Conservation (phyloP, 2,329 filamentous ascomycete species). For the Ceratocystis variospora region DNA sequence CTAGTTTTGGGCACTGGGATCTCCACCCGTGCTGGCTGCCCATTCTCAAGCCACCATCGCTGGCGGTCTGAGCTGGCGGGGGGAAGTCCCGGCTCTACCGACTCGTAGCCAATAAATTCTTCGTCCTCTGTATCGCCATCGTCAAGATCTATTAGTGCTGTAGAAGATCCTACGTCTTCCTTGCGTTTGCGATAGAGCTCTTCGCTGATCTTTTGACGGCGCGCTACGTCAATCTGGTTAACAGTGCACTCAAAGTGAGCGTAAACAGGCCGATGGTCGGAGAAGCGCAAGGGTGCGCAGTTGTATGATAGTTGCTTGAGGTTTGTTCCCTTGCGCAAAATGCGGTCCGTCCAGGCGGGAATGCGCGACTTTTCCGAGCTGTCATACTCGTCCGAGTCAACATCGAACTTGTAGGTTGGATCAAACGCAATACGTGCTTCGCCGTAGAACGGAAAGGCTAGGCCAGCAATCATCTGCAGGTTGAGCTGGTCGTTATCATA, state of each 20-base stretch:
- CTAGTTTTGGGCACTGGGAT: constrained; percentile 46
- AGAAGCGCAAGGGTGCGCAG: constrained; percentile 70
- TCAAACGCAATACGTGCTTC: constrained; percentile 78
- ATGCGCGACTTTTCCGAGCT: constrained; percentile 92
- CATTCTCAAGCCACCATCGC: constrained; percentile 58
- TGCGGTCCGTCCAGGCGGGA: constrained; percentile 92
- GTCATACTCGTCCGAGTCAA: constrained; percentile 80
- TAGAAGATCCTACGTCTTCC: constrained; percentile 50
- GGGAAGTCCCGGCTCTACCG: constrained; percentile 64
- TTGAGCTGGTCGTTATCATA: constrained; percentile 96
- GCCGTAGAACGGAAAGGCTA: constrained; percentile 82
- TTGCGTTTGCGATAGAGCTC: constrained; percentile 60
- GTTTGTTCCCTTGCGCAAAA: constrained; percentile 72
- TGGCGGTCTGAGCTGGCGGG: constrained; percentile 54
- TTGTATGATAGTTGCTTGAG: constrained; percentile 74
- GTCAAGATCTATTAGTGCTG: constrained; percentile 38
- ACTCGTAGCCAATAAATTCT: constrained; percentile 66
- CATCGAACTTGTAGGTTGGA: constrained; percentile 91
- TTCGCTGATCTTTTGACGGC: constrained; percentile 57
- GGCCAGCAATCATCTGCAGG: constrained; percentile 85
- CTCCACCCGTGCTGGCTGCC: constrained; percentile 59
- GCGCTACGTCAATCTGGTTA: constrained; percentile 61
- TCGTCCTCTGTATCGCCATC: constrained; percentile 53
- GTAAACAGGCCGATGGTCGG: constrained; percentile 92
- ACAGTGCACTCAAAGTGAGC: constrained; percentile 76